Conservation (phyloP, 2,329 filamentous ascomycete genomes). For the Emmonsiellopsis sp. region DNA sequence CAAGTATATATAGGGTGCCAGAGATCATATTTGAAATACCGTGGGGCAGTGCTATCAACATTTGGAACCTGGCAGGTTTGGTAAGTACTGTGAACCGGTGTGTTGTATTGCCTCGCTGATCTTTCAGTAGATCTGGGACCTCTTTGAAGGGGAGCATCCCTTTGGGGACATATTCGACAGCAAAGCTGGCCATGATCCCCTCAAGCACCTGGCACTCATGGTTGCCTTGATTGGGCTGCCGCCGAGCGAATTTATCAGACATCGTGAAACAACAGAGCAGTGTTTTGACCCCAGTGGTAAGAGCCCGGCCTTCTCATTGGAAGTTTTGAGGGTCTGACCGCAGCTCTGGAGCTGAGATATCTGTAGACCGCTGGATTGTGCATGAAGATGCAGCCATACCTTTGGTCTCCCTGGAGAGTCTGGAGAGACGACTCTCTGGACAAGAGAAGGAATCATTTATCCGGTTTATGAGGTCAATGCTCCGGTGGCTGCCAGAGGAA, state of each 20-base stretch:
- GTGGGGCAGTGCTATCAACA: conserved; percentile 21
- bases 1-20: conserved; percentile 21
- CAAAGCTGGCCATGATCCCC: conserved; percentile 16
- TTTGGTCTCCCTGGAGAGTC: conserved; percentile 12
- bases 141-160: conserved; percentile 10
- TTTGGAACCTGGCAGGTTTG: conserved; percentile 24
- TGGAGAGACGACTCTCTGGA: conserved; percentile 17
- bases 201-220: conserved; percentile 20
- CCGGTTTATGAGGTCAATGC: conserved; percentile 27
- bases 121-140: conserved; percentile 9
- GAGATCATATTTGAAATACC: conserved; percentile 20
- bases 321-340: neutral
- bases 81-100: conserved; percentile 4
- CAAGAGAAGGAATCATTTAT: conserved; percentile 27
- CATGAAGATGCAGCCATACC: conserved; percentile 16
- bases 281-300: conserved; percentile 20
- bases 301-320: neutral
- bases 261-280: conserved; percentile 21
- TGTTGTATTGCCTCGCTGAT: neutral
- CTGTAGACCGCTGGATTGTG: conserved; percentile 17
- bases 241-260: conserved; percentile 16
- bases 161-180: conserved; percentile 15
- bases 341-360: conserved; percentile 5
- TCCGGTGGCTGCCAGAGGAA: conserved; percentile 34
- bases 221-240: conserved; percentile 21